These are phyloP conservation scores for Tulasnella calospora DNA, from an alignment of 768 basidiomycete genomes.

Conservation along the genomic window DNA sequence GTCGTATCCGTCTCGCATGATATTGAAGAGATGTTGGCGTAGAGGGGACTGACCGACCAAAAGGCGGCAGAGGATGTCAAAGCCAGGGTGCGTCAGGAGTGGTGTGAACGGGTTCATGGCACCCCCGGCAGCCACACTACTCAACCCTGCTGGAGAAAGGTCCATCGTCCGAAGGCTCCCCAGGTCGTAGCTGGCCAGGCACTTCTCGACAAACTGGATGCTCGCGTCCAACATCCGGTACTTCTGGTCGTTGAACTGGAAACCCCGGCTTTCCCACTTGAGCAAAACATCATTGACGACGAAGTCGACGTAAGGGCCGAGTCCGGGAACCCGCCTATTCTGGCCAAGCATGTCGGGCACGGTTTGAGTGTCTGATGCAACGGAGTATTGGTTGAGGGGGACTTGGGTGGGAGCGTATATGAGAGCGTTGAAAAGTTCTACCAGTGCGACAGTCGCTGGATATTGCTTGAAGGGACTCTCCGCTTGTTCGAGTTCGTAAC, in stretches of 20 bases:
- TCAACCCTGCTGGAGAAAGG: conserved; percentile 1
- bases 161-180: conserved; percentile 48
- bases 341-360: conserved; percentile 77
- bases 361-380: conserved; percentile 59
- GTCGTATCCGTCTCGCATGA: conserved; percentile 74
- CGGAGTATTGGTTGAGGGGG: conserved; percentile 53
- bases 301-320: conserved; percentile 78
- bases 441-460: conserved; percentile 84
- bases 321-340: conserved; percentile 72
- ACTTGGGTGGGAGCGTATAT: conserved; percentile 77
- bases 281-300: conserved; percentile 86
- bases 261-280: conserved; percentile 69
- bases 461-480: conserved; percentile 75
- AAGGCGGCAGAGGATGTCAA: conserved; percentile 74
- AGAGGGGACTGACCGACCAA: conserved; percentile 61
- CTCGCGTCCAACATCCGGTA: conserved; percentile 86
- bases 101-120: conserved; percentile 26
- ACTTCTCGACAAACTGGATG: conserved; percentile 78
- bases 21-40: conserved; percentile 67
- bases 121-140: background rate
- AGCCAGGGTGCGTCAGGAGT: conserved; percentile 72
- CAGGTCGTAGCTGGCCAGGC: conserved; percentile 74
- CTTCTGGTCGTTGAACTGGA: conserved; percentile 63
- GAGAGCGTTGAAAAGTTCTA: conserved; percentile 73
- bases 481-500: conserved; percentile 82